These are phyloP conservation scores for Phaeosphaeriaceae sp. DNA, from an alignment of 2,329 filamentous ascomycete species.

Conservation along the genomic window DNA sequence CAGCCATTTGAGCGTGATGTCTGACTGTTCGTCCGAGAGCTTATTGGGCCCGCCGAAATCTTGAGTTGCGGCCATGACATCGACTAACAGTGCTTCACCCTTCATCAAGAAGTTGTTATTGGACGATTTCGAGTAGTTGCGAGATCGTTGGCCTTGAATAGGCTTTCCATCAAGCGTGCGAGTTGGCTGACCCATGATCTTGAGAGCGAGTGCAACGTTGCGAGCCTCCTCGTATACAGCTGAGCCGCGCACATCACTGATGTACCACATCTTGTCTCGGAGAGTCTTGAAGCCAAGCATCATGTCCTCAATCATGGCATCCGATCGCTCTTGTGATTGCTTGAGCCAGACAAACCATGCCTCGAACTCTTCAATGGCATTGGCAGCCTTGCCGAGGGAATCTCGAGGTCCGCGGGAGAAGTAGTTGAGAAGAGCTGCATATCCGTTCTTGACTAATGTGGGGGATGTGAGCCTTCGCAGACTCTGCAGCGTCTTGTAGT, in stretches of 20 bases:
- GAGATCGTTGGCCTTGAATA: slow-evolving; percentile 49
- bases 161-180: slow-evolving; percentile 52
- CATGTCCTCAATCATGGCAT: slow-evolving; percentile 76
- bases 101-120: slow-evolving; percentile 73
- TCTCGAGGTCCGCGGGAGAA: slow-evolving; percentile 76
- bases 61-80: slow-evolving; percentile 81
- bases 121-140: slow-evolving; percentile 55
- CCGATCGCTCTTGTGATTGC: slow-evolving; percentile 80
- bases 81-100: slow-evolving; percentile 84
- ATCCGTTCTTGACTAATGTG: slow-evolving; percentile 71
- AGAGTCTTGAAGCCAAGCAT: slow-evolving; percentile 76
- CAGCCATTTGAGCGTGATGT: slow-evolving; percentile 84
- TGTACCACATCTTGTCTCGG: slow-evolving; percentile 98
- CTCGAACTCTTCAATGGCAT: slow-evolving; percentile 79
- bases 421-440: slow-evolving; percentile 75
- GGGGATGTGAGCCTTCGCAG: slow-evolving; percentile 69
- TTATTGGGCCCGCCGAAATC: slow-evolving; percentile 94
- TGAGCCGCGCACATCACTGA: slow-evolving; percentile 90
- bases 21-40: slow-evolving; percentile 92
- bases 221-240: slow-evolving; percentile 86
- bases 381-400: slow-evolving; percentile 72
- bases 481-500: slow-evolving; percentile 82
- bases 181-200: slow-evolving; percentile 78
- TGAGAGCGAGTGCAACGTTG: slow-evolving; percentile 85
- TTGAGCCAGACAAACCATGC: slow-evolving; percentile 85